These are phyloP conservation scores for Agrocybe pediades DNA, from an alignment of 768 basidiomycete genomes.

Conservation along the genomic window DNA sequence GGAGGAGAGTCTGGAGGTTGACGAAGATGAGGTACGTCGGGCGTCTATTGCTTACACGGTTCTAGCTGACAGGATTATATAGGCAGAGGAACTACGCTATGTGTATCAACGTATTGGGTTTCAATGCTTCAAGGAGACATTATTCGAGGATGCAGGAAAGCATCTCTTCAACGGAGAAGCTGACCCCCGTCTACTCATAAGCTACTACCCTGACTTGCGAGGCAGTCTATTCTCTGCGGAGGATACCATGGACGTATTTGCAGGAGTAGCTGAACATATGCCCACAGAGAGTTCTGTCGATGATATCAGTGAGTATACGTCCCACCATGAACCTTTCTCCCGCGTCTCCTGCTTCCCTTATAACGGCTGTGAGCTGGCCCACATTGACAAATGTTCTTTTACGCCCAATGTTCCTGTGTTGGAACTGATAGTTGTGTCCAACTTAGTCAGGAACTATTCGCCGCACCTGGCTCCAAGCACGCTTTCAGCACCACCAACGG, in stretches of 20 bases:
- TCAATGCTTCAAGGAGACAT: slow-evolving; percentile 73
- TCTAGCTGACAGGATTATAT: background rate
- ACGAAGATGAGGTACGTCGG: slow-evolving; percentile 55
- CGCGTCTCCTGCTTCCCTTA: slow-evolving; percentile 22
- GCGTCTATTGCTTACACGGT: background rate
- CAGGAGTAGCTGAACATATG: slow-evolving; percentile 75
- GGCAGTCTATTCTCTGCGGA: slow-evolving; percentile 57
- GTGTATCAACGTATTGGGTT: slow-evolving; percentile 84
- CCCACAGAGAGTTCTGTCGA: slow-evolving; percentile 70
- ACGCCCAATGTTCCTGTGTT: slow-evolving; percentile 41
- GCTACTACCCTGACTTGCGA: slow-evolving; percentile 78
- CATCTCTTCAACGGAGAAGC: slow-evolving; percentile 77
- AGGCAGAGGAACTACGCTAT: slow-evolving; percentile 74
- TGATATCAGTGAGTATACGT: slow-evolving; percentile 76
- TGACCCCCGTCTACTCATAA: slow-evolving; percentile 82
- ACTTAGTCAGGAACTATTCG: slow-evolving; percentile 91
- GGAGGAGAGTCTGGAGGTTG: slow-evolving; percentile 49
- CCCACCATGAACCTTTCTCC: slow-evolving; percentile 25
- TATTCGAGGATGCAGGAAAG: slow-evolving; percentile 82
- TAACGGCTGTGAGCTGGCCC: slow-evolving; percentile 17
- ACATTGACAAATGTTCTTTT: slow-evolving; percentile 25
- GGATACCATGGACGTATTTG: slow-evolving; percentile 69
- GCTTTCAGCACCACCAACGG: slow-evolving; percentile 66
- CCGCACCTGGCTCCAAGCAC: slow-evolving; percentile 79
- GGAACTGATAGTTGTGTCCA: slow-evolving; percentile 85